A percentile compares a stretch with the other conserved stretches of the same genome.
These are phyloP conservation scores for Lachancea sp. DNA, from an alignment of 805 yeast genomes.

Conservation along the genomic window DNA sequence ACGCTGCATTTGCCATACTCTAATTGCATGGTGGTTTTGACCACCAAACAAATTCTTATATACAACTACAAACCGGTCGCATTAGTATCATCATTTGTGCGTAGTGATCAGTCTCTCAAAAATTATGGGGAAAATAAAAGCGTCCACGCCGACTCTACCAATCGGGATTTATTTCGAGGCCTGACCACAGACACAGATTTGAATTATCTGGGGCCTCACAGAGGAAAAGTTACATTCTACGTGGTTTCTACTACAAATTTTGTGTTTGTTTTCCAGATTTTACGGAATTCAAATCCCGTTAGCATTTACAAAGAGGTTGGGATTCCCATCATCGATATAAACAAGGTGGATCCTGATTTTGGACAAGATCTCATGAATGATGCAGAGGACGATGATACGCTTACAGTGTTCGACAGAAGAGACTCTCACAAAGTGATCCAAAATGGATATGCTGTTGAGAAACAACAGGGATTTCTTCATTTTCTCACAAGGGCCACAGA, in stretches of 20 bases:
- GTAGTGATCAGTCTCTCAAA: conserved; percentile 24
- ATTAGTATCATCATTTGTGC: conserved; percentile 26
- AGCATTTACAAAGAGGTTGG: conserved; percentile 29
- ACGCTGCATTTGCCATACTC: conserved; percentile 22
- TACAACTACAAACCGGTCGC: conserved; percentile 33
- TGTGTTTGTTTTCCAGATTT: conserved; percentile 28
- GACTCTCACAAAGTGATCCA: conserved; percentile 30
- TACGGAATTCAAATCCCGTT: conserved; percentile 19
- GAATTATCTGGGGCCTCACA: neutral
- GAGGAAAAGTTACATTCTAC: conserved; percentile 23
- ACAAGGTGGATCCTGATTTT: conserved; percentile 10
- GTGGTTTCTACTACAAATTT: conserved; percentile 27
- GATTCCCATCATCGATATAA: conserved; percentile 19
- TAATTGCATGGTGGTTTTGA: conserved; percentile 26
- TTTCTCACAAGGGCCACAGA: conserved; percentile 19
- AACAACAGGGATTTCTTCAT: conserved; percentile 28
- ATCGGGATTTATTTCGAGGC: conserved; percentile 17
- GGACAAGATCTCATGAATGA: conserved; percentile 20
- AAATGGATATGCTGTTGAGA: conserved; percentile 30
- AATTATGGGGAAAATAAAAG: conserved; percentile 29
- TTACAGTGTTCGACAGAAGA: conserved; percentile 29
- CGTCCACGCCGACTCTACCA: conserved; percentile 15
- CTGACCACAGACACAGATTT: conserved; percentile 11
- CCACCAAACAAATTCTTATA: conserved; percentile 25
- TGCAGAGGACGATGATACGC: conserved; percentile 26